Percentiles rank a stretch among this genome's conserved stretches.
These are phyloP conservation scores for Xylaria curta DNA, from an alignment of 495 filamentous ascomycete genomes.

Conservation along the genomic window DNA sequence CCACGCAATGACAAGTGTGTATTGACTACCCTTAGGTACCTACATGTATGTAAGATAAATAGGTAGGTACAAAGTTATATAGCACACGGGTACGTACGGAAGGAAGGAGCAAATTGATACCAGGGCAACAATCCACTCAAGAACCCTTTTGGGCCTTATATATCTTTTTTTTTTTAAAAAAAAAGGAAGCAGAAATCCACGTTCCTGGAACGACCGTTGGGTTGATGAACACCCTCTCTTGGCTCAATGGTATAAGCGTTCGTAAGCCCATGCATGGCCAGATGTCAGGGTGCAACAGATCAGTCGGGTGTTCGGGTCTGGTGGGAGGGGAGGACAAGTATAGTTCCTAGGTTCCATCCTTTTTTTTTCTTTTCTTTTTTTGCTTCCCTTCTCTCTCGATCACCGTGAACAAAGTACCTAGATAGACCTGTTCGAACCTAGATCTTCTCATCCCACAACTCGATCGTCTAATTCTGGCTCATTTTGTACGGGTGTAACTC, in stretches of 20 bases:
- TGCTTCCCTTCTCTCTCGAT: too few relatives aligned
- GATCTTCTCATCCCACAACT: neutral
- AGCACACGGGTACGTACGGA: too few relatives aligned
- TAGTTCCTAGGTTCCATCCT: neutral
- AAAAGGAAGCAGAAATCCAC: neutral
- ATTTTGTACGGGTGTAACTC: neutral
- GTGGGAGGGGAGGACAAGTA: neutral
- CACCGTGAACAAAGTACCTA: too few relatives aligned
- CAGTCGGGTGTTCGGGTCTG: neutral
- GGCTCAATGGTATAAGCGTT: neutral
- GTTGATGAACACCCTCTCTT: neutral
- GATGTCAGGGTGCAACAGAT: neutral
- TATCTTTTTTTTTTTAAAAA: too few relatives aligned
- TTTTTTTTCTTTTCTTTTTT: neutral
- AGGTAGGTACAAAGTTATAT: too few relatives aligned
- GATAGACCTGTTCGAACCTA: neutral
- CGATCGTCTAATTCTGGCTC: neutral
- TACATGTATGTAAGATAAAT: too few relatives aligned
- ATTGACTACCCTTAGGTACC: too few relatives aligned
- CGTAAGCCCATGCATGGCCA: slow-evolving; percentile 1
- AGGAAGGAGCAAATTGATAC: too few relatives aligned
- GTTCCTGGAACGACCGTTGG: neutral
- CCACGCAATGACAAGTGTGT: too few relatives aligned
- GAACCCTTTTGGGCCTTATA: neutral
- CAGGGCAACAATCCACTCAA: neutral